These are phyloP conservation scores for Seminavis robusta DNA, from an alignment of 108 stramenopile genomes.

Conservation along the genomic window DNA sequence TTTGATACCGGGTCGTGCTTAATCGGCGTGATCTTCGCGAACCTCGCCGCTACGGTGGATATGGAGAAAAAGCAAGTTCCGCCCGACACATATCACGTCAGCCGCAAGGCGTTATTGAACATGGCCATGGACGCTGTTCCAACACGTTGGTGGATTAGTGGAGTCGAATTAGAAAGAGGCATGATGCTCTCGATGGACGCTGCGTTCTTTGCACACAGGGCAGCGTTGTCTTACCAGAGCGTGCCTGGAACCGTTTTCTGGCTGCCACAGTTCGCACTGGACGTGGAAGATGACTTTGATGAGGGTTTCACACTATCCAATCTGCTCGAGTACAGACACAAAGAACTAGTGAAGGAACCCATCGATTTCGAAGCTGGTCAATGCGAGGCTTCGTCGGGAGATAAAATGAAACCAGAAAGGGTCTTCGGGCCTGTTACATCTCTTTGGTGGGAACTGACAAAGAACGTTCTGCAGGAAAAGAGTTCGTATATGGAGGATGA, in stretches of 20 bases:
- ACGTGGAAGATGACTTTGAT: constrained; percentile 39
- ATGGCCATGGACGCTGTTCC: constrained; percentile 80
- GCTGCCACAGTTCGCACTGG: constrained; percentile 72
- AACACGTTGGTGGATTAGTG: constrained; percentile 78
- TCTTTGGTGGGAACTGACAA: constrained; percentile 61
- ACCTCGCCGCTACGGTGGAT: no score
- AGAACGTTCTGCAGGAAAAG: neutral
- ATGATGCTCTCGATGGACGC: constrained; percentile 67
- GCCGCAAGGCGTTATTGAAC: constrained; percentile 79
- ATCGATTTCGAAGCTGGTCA: constrained; percentile 13
- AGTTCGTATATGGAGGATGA: constrained; percentile 3
- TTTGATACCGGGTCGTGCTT: no score
- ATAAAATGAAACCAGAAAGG: constrained; percentile 9
- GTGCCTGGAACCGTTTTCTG: constrained; percentile 55
- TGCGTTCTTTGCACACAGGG: constrained; percentile 46
- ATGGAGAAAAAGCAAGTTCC: no score
- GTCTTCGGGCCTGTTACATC: constrained; percentile 40
- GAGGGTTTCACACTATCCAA: constrained; percentile 9
- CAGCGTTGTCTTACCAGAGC: constrained; percentile 35
- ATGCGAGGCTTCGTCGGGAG: constrained; percentile 8
- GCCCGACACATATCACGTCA: no score
- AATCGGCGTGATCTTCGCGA: no score
- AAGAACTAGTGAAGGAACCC: constrained; percentile 9
- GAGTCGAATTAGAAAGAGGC: constrained; percentile 77
- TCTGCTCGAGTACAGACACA: constrained; percentile 8